phyloP scores from a whole-genome alignment of 1,139 yeast genomes.

The Blastobotrys capitulatus region DNA sequence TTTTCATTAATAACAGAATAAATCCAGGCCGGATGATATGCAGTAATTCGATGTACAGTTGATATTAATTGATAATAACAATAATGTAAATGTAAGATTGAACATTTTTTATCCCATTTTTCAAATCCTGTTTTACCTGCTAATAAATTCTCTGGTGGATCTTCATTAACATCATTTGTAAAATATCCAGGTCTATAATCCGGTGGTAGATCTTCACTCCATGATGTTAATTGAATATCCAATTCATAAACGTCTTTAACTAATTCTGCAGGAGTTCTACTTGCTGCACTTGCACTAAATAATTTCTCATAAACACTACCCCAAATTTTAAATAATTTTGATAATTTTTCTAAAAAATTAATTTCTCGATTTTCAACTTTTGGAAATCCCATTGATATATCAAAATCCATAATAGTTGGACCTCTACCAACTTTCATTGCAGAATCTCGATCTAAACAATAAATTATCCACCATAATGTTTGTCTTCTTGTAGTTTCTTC shows the following conservation, averaged over 20 bases:
- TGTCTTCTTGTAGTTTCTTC: constrained; percentile 41
- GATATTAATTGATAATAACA: constrained; percentile 25
- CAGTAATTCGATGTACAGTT: constrained; percentile 28
- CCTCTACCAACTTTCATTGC: constrained; percentile 57
- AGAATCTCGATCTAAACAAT: constrained; percentile 47
- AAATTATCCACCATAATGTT: constrained; percentile 53
- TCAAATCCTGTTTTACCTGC: neutral
- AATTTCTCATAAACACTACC: constrained; percentile 26
- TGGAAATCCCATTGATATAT: constrained; percentile 28
- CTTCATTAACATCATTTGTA: neutral
- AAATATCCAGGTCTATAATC: constrained; percentile 24
- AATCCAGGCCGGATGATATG: constrained; percentile 30
- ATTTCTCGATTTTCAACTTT: constrained; percentile 4
- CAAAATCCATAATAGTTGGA: constrained; percentile 49
- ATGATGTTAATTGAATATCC: constrained; percentile 30
- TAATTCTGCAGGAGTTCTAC: constrained; percentile 26
- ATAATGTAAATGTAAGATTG: constrained; percentile 18
- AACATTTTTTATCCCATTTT: constrained; percentile 10
- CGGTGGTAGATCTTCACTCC: constrained; percentile 30
- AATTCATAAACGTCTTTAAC: constrained; percentile 26
- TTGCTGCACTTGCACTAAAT: constrained; percentile 31
- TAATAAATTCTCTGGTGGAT: constrained; percentile 1
- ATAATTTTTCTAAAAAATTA: constrained; percentile 11
- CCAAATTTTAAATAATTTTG: constrained; percentile 23
- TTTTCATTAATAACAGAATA: constrained; percentile 14